These are phyloP conservation scores for Lolium rigidum DNA, from an alignment of 176 grass and related monocot genomes.

Conservation along the genomic window DNA sequence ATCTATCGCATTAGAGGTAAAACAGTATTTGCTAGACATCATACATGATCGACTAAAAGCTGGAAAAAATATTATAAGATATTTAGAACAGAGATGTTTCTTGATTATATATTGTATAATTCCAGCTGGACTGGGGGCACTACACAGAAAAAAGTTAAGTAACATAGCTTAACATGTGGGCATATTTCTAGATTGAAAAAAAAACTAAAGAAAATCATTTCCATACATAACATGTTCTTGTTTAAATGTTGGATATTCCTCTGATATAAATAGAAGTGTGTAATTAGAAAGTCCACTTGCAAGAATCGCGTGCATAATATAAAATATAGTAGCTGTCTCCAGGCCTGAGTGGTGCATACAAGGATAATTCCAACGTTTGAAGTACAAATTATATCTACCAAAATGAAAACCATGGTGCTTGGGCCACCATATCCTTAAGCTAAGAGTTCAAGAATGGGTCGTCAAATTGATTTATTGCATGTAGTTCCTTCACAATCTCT, in stretches of 20 bases:
- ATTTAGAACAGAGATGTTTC: not conserved
- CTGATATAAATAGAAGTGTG: not conserved
- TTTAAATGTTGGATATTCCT: not conserved
- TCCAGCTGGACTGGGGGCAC: not conserved
- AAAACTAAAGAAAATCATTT: not conserved
- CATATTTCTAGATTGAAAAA: not conserved
- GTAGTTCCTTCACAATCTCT: slow-evolving; percentile 5
- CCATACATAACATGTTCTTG: not conserved
- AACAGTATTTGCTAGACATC: not conserved
- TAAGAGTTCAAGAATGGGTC: slow-evolving; percentile 19
- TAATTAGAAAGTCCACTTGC: not conserved
- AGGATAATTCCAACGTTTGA: not conserved
- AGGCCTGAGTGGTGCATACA: not conserved
- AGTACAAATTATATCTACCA: not conserved
- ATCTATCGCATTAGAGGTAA: slow-evolving; percentile 7
- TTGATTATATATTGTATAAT: slow-evolving; percentile 10
- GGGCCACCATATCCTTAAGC: not conserved
- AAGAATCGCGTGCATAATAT: not conserved
- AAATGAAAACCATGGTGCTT: slow-evolving; percentile 11
- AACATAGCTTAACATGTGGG: not conserved
- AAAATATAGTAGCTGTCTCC: slow-evolving; percentile 1
- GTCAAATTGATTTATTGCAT: slow-evolving; percentile 2
- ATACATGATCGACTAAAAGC: slow-evolving; percentile 16
- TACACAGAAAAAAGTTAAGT: not conserved
- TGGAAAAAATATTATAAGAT: slow-evolving; percentile 6